These are phyloP conservation scores for Linnemannia hyalina DNA, from an alignment of 192 early-diverging fungal genomes.

Conservation along the genomic window DNA sequence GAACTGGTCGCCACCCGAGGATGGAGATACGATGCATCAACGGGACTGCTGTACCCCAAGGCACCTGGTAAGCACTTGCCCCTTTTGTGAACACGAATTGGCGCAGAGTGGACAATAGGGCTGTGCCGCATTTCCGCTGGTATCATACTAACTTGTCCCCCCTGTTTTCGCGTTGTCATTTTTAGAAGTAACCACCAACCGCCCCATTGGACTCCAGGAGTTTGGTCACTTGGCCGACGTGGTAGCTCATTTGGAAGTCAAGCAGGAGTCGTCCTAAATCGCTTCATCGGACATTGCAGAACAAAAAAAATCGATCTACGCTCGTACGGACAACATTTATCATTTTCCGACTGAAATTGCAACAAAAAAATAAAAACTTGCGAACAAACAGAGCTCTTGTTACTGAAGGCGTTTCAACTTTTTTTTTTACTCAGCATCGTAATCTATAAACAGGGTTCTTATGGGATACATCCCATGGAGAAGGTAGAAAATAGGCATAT, in stretches of 20 bases:
- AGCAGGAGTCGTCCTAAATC: constrained; percentile 31
- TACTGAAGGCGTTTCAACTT: neutral
- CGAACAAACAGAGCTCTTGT: neutral
- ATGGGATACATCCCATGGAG: neutral
- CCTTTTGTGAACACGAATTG: neutral
- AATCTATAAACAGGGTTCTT: constrained; percentile 3
- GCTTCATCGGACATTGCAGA: neutral
- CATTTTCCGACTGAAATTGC: neutral
- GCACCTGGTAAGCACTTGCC: constrained; percentile 18
- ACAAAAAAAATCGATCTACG: neutral
- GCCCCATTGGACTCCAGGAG: constrained; percentile 40
- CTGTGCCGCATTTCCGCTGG: neutral
- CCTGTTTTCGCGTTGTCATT: neutral
- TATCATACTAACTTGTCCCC: neutral
- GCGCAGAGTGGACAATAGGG: neutral
- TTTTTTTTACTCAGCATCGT: neutral
- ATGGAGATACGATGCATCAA: constrained; percentile 53
- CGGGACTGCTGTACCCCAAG: constrained; percentile 47
- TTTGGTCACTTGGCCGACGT: constrained; percentile 48
- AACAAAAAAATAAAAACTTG: neutral
- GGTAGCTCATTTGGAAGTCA: constrained; percentile 53
- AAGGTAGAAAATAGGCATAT: neutral
- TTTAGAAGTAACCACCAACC: constrained; percentile 23
- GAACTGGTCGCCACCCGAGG: constrained; percentile 47
- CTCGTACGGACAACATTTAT: neutral